Evolutionary conservation across 2,329 filamentous ascomycete species (phyloP).

Genomic region (Elsinoe batatas): DNA sequence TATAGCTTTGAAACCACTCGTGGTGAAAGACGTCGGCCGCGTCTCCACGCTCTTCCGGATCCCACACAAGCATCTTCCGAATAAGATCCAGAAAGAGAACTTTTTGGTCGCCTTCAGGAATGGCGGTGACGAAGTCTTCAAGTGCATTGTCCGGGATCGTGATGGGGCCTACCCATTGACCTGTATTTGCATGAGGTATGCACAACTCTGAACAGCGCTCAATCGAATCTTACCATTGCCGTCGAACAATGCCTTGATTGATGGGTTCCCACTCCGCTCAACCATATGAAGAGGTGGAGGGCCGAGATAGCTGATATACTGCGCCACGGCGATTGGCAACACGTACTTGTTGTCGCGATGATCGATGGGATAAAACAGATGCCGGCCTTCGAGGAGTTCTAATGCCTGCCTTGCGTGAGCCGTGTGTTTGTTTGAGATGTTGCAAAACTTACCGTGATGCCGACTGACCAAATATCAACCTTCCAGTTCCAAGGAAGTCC

Average conservation of each 20-base stretch:
- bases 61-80: constrained; percentile 30
- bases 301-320: no score
- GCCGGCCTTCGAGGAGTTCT: no score
- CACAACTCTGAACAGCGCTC: no score
- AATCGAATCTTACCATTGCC: constrained; percentile 20
- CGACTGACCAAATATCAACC: constrained; percentile 28
- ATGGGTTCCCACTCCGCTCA: constrained; percentile 20
- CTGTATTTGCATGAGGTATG: no score
- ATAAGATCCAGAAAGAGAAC: constrained; percentile 29
- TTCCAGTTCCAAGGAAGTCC: constrained; percentile 27
- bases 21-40: neutral
- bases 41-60: constrained; percentile 22
- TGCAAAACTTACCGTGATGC: no score
- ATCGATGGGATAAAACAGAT: no score
- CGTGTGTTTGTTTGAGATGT: no score
- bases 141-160: neutral
- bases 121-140: constrained; percentile 14
- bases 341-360: no score
- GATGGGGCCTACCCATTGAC: constrained; percentile 5
- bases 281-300: no score
- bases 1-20: neutral
- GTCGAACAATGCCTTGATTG: constrained; percentile 26
- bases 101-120: constrained; percentile 23
- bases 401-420: no score
- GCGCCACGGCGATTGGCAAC: no score